Conservation (phyloP, 2,329 filamentous ascomycete genomes). For the Clarireedia monteithiana region DNA sequence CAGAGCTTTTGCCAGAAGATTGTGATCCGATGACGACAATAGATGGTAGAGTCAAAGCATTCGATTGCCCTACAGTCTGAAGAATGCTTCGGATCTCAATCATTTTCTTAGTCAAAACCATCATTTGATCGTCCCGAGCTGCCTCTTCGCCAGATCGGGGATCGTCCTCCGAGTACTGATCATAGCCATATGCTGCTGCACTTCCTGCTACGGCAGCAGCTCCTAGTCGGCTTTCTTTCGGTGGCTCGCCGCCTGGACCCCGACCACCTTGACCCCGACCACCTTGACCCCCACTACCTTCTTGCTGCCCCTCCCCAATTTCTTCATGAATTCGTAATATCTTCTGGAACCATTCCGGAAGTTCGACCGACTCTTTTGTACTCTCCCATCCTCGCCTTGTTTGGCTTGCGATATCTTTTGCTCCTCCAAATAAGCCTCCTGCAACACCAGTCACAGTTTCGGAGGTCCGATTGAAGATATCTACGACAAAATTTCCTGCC, state of each 20-base stretch:
- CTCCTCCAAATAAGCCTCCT: slow-evolving; percentile 60
- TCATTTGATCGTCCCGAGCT: slow-evolving; percentile 95
- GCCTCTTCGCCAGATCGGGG: slow-evolving; percentile 52
- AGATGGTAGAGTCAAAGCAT: slow-evolving; percentile 78
- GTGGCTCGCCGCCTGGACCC: slow-evolving; percentile 39
- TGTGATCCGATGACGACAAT: slow-evolving; percentile 99
- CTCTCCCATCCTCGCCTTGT: slow-evolving; percentile 74
- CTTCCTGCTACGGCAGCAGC: slow-evolving; percentile 62
- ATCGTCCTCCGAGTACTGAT: slow-evolving; percentile 59
- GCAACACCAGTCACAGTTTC: slow-evolving; percentile 65
- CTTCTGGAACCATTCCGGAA: slow-evolving; percentile 73
- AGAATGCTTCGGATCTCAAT: slow-evolving; percentile 94
- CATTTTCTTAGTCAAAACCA: slow-evolving; percentile 98
- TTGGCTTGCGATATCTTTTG: slow-evolving; percentile 69
- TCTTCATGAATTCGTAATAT: slow-evolving; percentile 57
- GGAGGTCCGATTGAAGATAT: slow-evolving; percentile 65
- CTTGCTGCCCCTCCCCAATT: slow-evolving; percentile 38
- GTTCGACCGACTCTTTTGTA: slow-evolving; percentile 68
- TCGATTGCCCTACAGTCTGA: slow-evolving; percentile 86
- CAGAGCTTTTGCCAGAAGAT: slow-evolving; percentile 96
- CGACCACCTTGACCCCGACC: slow-evolving; percentile 38
- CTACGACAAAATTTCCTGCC: slow-evolving; percentile 69
- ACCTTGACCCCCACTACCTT: slow-evolving; percentile 28
- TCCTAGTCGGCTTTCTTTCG: slow-evolving; percentile 52
- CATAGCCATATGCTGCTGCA: slow-evolving; percentile 72